A percentile compares a stretch with the other conserved stretches of the same genome.
phyloP scores from a whole-genome alignment of 305 asterid species.

The Plantago rigida region DNA sequence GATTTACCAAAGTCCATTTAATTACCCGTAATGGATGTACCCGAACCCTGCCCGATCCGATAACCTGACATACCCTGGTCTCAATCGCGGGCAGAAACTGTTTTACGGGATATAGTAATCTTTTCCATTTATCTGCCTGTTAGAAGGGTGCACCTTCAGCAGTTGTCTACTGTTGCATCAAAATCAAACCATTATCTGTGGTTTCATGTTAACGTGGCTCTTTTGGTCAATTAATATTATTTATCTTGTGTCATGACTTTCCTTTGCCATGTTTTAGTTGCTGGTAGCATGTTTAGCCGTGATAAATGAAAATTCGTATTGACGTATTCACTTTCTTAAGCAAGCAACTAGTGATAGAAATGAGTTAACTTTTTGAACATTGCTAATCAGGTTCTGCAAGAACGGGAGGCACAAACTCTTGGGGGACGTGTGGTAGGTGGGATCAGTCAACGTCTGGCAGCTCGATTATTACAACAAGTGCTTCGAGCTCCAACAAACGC shows the following conservation, averaged over 20 bases:
- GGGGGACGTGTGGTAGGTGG: constrained; percentile 96
- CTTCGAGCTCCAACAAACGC: constrained; percentile 59
- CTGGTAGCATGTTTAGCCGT: background rate
- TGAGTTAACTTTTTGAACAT: constrained; percentile 25
- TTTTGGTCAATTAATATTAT: background rate
- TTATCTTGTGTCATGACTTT: background rate
- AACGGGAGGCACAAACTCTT: constrained; percentile 76
- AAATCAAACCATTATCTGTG: too few species aligned
- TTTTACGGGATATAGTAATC: too few species aligned
- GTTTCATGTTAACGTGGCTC: too few species aligned
- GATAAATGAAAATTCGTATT: background rate
- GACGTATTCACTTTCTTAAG: background rate
- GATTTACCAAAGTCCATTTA: too few species aligned
- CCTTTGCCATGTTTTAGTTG: background rate
- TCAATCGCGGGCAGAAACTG: too few species aligned
- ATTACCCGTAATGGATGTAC: too few species aligned
- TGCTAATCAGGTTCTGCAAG: constrained; percentile 69
- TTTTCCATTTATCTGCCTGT: too few species aligned
- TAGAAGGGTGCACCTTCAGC: too few species aligned
- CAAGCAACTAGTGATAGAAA: background rate
- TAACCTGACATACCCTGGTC: too few species aligned
- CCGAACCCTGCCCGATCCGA: too few species aligned
- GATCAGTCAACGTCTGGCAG: constrained; percentile 88
- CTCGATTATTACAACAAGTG: constrained; percentile 91
- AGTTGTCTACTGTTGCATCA: too few species aligned